Percentiles rank a stretch among this genome's conserved stretches.
Evolutionary conservation across 257 asterid species (phyloP).

Genomic region (Gynochthodes officinalis): DNA sequence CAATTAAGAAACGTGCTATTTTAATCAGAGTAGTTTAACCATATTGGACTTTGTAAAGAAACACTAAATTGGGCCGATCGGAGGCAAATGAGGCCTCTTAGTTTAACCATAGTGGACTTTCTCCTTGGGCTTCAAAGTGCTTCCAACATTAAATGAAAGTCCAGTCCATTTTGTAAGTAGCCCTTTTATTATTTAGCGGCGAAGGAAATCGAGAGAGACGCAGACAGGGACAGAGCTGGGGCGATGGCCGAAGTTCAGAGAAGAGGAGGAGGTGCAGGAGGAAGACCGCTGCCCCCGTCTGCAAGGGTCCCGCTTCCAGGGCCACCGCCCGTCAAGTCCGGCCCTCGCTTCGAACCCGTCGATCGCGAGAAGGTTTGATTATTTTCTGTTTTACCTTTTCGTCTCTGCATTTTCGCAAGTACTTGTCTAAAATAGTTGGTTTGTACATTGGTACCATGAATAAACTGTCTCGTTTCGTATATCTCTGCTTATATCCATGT

Average conservation of each 20-base stretch:
- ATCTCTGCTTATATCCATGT: background rate
- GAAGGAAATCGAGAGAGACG: background rate
- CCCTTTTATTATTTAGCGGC: background rate
- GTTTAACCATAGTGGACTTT: too few species aligned
- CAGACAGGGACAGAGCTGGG: background rate
- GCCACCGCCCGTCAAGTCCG: conserved; percentile 24
- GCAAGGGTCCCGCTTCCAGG: conserved; percentile 64
- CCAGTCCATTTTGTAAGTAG: background rate
- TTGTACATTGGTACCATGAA: background rate
- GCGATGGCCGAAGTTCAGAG: conserved; percentile 61
- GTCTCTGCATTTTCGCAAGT: background rate
- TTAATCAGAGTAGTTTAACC: too few species aligned
- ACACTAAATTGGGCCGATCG: background rate
- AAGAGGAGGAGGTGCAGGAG: conserved; percentile 29
- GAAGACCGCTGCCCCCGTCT: conserved; percentile 46
- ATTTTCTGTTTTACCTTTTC: background rate
- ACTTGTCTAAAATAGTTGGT: background rate
- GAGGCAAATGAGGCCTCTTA: too few species aligned
- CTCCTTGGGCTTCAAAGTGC: too few species aligned
- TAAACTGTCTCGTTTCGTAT: background rate
- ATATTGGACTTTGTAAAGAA: too few species aligned
- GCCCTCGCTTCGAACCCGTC: conserved; percentile 52
- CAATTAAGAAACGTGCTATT: too few species aligned
- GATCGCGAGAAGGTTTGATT: conserved; percentile 74
- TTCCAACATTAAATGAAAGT: too few species aligned